phyloP scores from a whole-genome alignment of 73 alveolate genomes.

The Blepharisma japonicum region DNA sequence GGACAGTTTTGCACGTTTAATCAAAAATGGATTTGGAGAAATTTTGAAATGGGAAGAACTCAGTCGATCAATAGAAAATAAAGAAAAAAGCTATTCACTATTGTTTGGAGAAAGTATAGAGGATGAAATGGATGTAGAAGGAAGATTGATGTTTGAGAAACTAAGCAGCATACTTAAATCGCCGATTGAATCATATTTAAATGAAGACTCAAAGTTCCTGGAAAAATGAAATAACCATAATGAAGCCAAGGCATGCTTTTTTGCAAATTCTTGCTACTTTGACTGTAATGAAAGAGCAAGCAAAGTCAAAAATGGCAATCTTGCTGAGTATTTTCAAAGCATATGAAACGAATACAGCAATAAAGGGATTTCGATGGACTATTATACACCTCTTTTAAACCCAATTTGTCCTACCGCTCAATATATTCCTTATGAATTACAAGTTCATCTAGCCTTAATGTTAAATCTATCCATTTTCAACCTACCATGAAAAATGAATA shows the following conservation, averaged over 20 bases:
- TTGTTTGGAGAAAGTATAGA: neutral
- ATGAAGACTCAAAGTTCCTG: neutral
- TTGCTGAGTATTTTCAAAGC: neutral
- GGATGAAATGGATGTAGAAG: neutral
- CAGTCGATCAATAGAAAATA: neutral
- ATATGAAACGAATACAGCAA: neutral
- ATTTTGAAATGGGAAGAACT: neutral
- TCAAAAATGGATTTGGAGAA: neutral
- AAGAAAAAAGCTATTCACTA: neutral
- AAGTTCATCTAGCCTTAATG: too few relatives aligned
- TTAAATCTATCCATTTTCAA: too few relatives aligned
- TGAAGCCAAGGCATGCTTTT: conserved; percentile 19
- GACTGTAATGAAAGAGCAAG: neutral
- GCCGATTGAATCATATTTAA: neutral
- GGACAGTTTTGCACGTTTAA: neutral
- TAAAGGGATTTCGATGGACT: too few relatives aligned
- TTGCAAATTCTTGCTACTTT: neutral
- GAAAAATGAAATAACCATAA: neutral
- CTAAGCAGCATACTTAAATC: neutral
- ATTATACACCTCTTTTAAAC: too few relatives aligned
- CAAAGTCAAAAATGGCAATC: neutral
- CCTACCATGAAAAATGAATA: too few relatives aligned
- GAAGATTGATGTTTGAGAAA: neutral
- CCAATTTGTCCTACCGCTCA: too few relatives aligned
- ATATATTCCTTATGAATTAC: too few relatives aligned